phyloP scores from a whole-genome alignment of 2,329 filamentous ascomycete species.

The Fusarium lyarnte region DNA sequence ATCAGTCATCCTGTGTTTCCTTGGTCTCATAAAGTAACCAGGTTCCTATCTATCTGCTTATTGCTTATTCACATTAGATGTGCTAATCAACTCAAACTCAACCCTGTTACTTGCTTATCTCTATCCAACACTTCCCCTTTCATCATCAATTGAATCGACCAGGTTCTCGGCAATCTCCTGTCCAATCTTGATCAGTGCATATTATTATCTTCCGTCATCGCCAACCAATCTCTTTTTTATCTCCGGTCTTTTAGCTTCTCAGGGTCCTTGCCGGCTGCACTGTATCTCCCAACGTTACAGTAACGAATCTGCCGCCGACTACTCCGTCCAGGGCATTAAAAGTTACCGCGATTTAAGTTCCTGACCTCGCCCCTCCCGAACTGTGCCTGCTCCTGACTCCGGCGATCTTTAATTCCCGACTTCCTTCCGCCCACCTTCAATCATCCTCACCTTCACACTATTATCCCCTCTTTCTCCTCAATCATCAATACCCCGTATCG shows the following conservation, averaged over 20 bases:
- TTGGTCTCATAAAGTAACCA: not conserved
- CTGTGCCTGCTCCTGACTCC: constrained; percentile 30
- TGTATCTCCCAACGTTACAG: not conserved
- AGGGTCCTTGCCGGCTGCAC: constrained; percentile 20
- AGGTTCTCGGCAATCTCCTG: constrained; percentile 17
- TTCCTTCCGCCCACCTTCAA: constrained; percentile 16
- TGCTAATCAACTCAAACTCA: not conserved
- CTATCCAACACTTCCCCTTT: constrained; percentile 7
- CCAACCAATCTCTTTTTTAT: constrained; percentile 18
- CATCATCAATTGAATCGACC: constrained; percentile 12
- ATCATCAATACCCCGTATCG: constrained; percentile 17
- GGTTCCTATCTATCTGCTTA: not conserved
- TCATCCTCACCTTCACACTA: not conserved
- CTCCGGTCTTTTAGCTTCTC: constrained; percentile 20
- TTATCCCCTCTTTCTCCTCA: constrained; percentile 15
- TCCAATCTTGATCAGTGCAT: constrained; percentile 17
- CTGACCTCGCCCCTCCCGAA: constrained; percentile 29
- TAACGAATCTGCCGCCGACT: not conserved
- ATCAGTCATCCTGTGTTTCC: constrained; percentile 12
- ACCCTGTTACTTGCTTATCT: constrained; percentile 13
- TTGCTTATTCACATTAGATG: not conserved
- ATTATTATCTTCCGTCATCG: constrained; percentile 32
- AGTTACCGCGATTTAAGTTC: constrained; percentile 3
- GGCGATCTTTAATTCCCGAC: constrained; percentile 35
- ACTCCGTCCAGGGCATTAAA: not conserved